These are phyloP conservation scores for Emydomyces testavorans DNA, from an alignment of 2,329 filamentous ascomycete genomes.

Conservation along the genomic window DNA sequence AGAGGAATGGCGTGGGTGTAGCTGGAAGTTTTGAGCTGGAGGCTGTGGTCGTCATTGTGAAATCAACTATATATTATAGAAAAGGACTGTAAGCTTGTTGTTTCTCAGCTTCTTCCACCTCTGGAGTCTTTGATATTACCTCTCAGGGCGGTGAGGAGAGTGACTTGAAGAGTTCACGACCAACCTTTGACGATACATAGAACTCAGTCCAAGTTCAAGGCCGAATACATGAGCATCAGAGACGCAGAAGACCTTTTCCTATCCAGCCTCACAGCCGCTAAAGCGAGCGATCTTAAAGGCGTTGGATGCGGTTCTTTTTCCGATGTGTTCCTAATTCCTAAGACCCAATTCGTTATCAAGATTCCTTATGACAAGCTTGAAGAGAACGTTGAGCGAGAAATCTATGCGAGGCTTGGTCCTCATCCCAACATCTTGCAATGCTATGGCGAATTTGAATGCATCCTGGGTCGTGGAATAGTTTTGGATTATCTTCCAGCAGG, in stretches of 20 bases:
- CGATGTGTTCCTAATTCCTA: not conserved
- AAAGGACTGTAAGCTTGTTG: too few species aligned
- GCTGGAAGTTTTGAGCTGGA: not conserved
- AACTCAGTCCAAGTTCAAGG: too few species aligned
- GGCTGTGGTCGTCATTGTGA: not conserved
- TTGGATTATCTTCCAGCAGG: not conserved
- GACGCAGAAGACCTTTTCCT: not conserved
- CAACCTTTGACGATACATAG: too few species aligned
- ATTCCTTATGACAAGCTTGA: not conserved
- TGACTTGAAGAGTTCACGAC: not conserved
- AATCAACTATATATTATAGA: not conserved
- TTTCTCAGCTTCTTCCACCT: not conserved
- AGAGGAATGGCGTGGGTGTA: constrained; percentile 35
- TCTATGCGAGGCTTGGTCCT: not conserved
- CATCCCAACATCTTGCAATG: not conserved
- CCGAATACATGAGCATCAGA: not conserved
- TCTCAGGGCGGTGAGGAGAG: not conserved
- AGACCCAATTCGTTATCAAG: not conserved
- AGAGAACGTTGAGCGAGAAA: not conserved
- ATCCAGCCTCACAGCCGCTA: not conserved
- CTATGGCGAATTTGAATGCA: not conserved
- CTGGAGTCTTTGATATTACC: not conserved
- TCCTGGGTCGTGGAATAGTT: not conserved
- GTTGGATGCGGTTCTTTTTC: not conserved
- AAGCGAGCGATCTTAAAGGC: not conserved